These are phyloP conservation scores for Fusarium veterinarium DNA, from an alignment of 2,329 filamentous ascomycete genomes.

Conservation along the genomic window DNA sequence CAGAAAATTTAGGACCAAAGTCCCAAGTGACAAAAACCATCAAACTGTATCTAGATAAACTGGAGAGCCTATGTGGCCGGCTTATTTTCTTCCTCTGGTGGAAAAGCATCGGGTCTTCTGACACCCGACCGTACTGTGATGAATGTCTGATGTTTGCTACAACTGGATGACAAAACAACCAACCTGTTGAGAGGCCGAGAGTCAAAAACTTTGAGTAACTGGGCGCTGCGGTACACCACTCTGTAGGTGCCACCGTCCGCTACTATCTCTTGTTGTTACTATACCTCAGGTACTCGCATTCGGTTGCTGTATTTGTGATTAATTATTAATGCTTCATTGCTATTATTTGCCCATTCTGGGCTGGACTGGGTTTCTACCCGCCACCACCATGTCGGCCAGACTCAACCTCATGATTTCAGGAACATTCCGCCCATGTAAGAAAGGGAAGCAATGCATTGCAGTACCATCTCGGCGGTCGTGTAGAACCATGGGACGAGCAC, in stretches of 20 bases:
- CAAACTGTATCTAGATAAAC: not conserved
- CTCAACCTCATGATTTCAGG: conserved; percentile 24
- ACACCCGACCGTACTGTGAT: not conserved
- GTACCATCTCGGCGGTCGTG: conserved; percentile 34
- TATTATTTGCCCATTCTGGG: conserved; percentile 13
- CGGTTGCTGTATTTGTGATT: conserved; percentile 1
- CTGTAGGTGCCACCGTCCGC: conserved; percentile 20
- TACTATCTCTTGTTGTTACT: conserved; percentile 22
- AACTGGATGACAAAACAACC: conserved; percentile 13
- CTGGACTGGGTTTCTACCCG: conserved; percentile 21
- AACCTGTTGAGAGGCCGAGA: conserved; percentile 5
- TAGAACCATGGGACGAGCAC: conserved; percentile 34
- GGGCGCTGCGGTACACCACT: conserved; percentile 16
- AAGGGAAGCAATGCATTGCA: conserved; percentile 16
- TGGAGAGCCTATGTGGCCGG: not conserved
- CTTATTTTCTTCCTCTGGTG: not conserved
- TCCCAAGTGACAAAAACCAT: not conserved
- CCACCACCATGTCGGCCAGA: conserved; percentile 30
- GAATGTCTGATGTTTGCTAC: conserved; percentile 19
- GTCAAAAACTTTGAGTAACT: not conserved
- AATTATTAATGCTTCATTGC: not conserved
- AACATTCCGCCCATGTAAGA: conserved; percentile 21
- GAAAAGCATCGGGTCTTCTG: not conserved
- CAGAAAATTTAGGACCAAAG: not conserved
- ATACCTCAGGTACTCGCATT: not conserved